Evolutionary conservation across 2,329 filamentous ascomycete species (phyloP), one percentile per base, ranked within the genome.

Genomic region (Colletotrichum falcatum): DNA sequence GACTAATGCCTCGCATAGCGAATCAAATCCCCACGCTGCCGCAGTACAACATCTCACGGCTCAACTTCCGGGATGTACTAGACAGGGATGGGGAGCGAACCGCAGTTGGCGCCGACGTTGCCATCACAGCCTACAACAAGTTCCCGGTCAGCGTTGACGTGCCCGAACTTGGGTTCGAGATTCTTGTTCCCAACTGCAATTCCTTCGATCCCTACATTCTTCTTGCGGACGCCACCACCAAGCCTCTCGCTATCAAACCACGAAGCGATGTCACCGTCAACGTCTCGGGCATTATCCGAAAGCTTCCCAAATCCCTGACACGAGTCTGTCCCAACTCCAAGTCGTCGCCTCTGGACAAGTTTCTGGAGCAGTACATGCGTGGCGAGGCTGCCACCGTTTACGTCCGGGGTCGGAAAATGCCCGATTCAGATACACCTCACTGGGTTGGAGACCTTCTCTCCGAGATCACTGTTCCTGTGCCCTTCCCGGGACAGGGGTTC

Each of bases 381-480:
- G 95, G 95, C 58, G 86, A 92, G 51, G 86, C 92, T 65, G 92
- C 93, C 0, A 94, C 90, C 1, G 86, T 98, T 16, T 97, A 94
- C 80, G 90, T 98, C 59, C 92, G 92, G 60, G 96, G 95, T 33
- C 92, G 92, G 66, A 87, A 90, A 71, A 84, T 89, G 33, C 89
- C 91, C 3, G 86, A 87, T 23, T 83, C 87, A 1, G 85, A 90
- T 42, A 93, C 94, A 0, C 96, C 96, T 0, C 84, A 86, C 55
- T 99, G 96, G 96, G 87, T 98, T 58, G 88, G 88, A 18, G 90
- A 95, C 61, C 86, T 99, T 28, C 83, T 98, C 46, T 90, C 91
- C 55, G 94, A 92, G 74, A 88, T 98, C 62, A 95, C 91, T 0
- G 86, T 98, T 0, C 94, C 95, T 3, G 84, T 98, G 8, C 92